A percentile compares a stretch with the other conserved stretches of the same genome.
phyloP scores from a whole-genome alignment of 176 grass and related monocot genomes.

The Phyllostachys edulis region DNA sequence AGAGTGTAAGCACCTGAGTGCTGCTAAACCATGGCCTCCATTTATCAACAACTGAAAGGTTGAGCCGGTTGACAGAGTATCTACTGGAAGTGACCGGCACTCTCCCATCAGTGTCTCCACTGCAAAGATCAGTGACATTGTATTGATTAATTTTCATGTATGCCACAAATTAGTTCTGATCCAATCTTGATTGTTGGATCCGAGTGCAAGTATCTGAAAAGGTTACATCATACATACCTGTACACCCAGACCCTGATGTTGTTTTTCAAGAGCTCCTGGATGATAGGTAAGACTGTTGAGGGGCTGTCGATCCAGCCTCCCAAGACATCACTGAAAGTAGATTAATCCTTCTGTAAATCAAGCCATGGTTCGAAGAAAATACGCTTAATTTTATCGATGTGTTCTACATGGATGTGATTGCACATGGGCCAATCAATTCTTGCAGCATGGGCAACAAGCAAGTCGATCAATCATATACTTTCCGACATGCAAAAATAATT shows the following conservation, averaged over 20 bases:
- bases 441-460: slow-evolving; percentile 16
- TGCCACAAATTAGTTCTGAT: not conserved
- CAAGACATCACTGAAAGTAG: slow-evolving; percentile 47
- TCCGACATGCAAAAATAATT: not conserved
- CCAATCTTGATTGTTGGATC: not conserved
- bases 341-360: not conserved
- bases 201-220: not conserved
- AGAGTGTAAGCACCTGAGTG: slow-evolving; percentile 38
- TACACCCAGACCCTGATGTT: slow-evolving; percentile 66
- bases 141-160: not conserved
- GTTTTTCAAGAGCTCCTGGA: slow-evolving; percentile 55
- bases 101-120: slow-evolving; percentile 71
- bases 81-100: slow-evolving; percentile 82
- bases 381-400: not conserved
- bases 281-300: slow-evolving; percentile 57
- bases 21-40: slow-evolving; percentile 73
- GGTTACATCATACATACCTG: slow-evolving; percentile 38
- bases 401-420: not conserved
- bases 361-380: not conserved
- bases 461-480: slow-evolving; percentile 23
- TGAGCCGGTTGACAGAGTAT: slow-evolving; percentile 71
- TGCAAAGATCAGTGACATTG: slow-evolving; percentile 27
- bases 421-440: slow-evolving; percentile 33
- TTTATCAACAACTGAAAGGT: slow-evolving; percentile 41
- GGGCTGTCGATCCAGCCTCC: slow-evolving; percentile 46